Conservation (phyloP, 345 rosid genomes). For the Boechera stricta region DNA sequence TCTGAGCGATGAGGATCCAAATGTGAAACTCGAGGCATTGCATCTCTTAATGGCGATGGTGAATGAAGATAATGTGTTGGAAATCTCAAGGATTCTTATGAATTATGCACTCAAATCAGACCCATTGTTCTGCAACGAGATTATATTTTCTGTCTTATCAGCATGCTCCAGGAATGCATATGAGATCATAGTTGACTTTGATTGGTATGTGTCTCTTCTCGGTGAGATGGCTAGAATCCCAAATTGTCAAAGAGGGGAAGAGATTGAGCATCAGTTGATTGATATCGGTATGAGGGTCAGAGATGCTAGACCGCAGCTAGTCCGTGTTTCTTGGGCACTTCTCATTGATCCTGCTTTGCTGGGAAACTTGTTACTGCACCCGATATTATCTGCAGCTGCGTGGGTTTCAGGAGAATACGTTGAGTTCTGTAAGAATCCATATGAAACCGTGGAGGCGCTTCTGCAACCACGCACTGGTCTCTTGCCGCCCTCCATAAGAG, state of each 20-base stretch:
- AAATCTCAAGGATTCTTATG: constrained; percentile 76
- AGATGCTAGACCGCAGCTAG: constrained; percentile 86
- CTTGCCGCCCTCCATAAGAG: constrained; percentile 67
- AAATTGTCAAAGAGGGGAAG: constrained; percentile 82
- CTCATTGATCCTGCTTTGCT: constrained; percentile 96
- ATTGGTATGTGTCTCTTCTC: constrained; percentile 90
- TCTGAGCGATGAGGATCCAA: constrained; percentile 81
- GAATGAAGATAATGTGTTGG: constrained; percentile 74
- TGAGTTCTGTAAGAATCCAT: constrained; percentile 65
- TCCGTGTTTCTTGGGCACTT: constrained; percentile 70
- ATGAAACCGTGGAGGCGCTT: constrained; percentile 83
- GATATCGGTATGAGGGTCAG: constrained; percentile 87
- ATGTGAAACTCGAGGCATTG: constrained; percentile 79
- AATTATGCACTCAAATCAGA: constrained; percentile 88
- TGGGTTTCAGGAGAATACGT: constrained; percentile 92
- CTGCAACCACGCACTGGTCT: constrained; percentile 87
- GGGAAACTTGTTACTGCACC: constrained; percentile 79
- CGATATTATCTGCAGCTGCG: constrained; percentile 84
- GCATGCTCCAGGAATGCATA: constrained; percentile 71
- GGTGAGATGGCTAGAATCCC: constrained; percentile 89
- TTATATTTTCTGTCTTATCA: constrained; percentile 74
- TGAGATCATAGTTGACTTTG: constrained; percentile 82
- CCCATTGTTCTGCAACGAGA: constrained; percentile 84
- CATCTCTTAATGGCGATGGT: constrained; percentile 86
- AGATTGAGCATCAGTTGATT: constrained; percentile 84